These are phyloP conservation scores for Calonectria pauciramosa DNA, from an alignment of 2,329 filamentous ascomycete species.

Conservation along the genomic window DNA sequence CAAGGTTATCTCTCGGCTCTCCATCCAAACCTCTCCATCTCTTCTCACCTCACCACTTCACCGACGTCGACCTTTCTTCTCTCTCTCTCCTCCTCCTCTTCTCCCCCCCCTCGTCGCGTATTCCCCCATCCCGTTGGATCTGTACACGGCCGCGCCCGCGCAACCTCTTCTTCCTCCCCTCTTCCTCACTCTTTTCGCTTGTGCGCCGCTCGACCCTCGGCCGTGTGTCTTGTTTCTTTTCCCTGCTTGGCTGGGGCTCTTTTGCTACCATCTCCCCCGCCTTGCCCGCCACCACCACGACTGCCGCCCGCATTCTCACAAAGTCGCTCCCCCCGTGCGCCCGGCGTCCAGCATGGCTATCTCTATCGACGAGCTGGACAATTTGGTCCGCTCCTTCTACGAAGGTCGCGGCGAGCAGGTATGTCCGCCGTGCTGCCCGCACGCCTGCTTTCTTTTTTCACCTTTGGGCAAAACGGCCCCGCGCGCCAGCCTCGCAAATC, in stretches of 20 bases:
- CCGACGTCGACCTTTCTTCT: constrained; percentile 44
- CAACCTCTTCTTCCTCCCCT: constrained; percentile 6
- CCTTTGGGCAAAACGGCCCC: constrained; percentile 15
- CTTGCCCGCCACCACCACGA: constrained; percentile 45
- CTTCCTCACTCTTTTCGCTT: constrained; percentile 24
- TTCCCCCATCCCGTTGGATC: constrained; percentile 30
- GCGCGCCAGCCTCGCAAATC: constrained; percentile 33
- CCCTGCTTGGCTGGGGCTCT: constrained; percentile 42
- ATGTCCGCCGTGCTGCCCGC: constrained; percentile 50
- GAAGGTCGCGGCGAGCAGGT: constrained; percentile 96
- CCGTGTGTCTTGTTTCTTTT: constrained; percentile 29
- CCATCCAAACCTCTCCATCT: constrained; percentile 39
- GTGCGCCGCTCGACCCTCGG: constrained; percentile 40
- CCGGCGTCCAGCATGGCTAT: constrained; percentile 68
- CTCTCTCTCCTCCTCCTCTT: constrained; percentile 31
- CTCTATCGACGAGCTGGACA: constrained; percentile 94
- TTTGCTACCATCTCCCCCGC: constrained; percentile 47
- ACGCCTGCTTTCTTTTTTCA: constrained; percentile 30
- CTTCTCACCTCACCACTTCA: constrained; percentile 44
- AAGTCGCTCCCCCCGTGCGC: constrained; percentile 46
- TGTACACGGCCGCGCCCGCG: not conserved
- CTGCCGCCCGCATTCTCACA: constrained; percentile 40
- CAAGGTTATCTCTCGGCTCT: constrained; percentile 33
- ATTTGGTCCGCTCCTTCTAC: constrained; percentile 95
- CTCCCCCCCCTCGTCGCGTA: constrained; percentile 23